Percentiles rank a stretch among this genome's conserved stretches.
Evolutionary conservation across 352 stramenopile genomes (phyloP).

Genomic region (Plasmopara halstedii): DNA sequence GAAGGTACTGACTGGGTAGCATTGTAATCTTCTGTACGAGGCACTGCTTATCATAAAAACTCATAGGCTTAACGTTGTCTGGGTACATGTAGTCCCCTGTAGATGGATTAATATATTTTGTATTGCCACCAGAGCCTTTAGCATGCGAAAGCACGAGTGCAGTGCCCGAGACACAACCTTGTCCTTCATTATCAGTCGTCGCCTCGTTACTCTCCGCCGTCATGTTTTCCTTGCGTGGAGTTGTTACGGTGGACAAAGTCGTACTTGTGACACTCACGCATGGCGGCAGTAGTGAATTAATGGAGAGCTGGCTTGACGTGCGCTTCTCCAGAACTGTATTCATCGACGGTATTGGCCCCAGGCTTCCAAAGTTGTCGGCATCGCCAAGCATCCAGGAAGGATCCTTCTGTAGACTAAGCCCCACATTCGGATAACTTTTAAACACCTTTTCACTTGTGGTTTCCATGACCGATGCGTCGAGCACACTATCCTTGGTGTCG

Average conservation of each 20-base stretch:
- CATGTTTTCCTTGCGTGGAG: conserved; percentile 6
- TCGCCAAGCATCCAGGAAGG: conserved; percentile 69
- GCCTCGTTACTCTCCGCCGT: conserved; percentile 15
- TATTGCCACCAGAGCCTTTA: conserved; percentile 59
- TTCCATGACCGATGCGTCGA: conserved; percentile 9
- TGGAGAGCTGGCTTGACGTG: conserved; percentile 68
- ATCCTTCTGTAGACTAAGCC: conserved; percentile 62
- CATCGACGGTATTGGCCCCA: conserved; percentile 66
- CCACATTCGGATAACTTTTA: conserved; percentile 42
- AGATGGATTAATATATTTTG: conserved; percentile 53
- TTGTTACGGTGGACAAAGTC: conserved; percentile 4
- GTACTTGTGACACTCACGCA: conserved; percentile 10
- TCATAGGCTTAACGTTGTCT: conserved; percentile 79
- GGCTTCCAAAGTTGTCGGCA: conserved; percentile 50
- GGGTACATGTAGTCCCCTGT: conserved; percentile 84
- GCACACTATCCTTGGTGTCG: conserved; percentile 20
- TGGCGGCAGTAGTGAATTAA: conserved; percentile 57
- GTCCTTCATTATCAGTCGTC: conserved; percentile 25
- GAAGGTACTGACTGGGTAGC: conserved; percentile 75
- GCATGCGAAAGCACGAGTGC: conserved; percentile 3
- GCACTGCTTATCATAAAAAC: conserved; percentile 74
- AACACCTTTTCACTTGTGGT: conserved; percentile 11
- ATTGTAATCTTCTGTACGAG: conserved; percentile 84
- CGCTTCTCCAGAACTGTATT: conserved; percentile 64
- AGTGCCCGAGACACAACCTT: conserved; percentile 1